Base-by-base conservation (phyloP, 306 rosid species). In the Phaseolus lunatus region DNA sequence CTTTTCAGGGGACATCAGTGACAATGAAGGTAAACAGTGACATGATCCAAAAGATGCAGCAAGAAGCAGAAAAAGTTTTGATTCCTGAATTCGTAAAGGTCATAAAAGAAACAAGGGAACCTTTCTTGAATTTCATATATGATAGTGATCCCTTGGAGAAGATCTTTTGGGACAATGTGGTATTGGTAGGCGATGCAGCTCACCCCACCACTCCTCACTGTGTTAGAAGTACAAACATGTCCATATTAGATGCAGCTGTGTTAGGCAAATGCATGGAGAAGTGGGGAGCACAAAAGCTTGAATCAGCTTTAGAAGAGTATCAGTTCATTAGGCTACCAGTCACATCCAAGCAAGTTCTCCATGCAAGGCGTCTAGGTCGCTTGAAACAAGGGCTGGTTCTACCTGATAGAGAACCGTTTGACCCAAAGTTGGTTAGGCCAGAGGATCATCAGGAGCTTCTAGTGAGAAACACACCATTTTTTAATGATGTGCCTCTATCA, bases 181-280 rank as follows among this genome's bases (percentile, higher is more conserved):
- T 89, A 5, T 78, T 95, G 39, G 88, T 95, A 70, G 97, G 99
- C 8, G 99, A 95, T 9, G 96, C 96, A 14, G 97, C 99, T 81
- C 97, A 92, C 82, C 96, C 97, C 31, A 86, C 96, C 12, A 90
- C 96, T 61, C 97, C 99, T 85, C 99, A 95, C 52, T 88, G 92
- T 15, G 0, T 81, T 77, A 89, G 97, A 85, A 92, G 96, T 91
- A 88, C 97, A 23, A 95, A 88, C 62, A 92, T 92, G 98, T 89
- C 97, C 3, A 69, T 95, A 65, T 27, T 92, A 50, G 98, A 95
- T 82, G 97, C 96, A 65, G 91, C 93, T 5, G 93, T 89, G 75
- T 83, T 95, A 50, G 96, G 97, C 5, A 89, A 91, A 77, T 92
- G 97, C 89, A 39, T 92, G 22, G 85, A 86, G 63, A 92, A 92